phyloP scores from a whole-genome alignment of 805 yeast genomes.

The Torulaspora franciscae region DNA sequence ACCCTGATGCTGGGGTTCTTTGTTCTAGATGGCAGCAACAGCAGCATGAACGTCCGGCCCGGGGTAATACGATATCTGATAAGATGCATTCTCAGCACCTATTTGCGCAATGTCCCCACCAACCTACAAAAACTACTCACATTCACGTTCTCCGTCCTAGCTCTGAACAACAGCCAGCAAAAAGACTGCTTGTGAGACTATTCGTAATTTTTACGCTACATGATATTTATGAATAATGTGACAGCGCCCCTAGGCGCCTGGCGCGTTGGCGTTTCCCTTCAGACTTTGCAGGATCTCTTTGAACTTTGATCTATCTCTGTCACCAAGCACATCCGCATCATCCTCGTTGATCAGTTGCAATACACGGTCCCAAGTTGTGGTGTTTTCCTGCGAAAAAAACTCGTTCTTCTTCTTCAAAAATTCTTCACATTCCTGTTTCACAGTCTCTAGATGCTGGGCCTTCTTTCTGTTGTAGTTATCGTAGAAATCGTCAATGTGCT shows the following conservation, averaged over 20 bases:
- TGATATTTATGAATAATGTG: slow-evolving; percentile 3
- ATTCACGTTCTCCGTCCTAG: slow-evolving; percentile 17
- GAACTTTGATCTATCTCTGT: slow-evolving; percentile 66
- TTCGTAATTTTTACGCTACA: not conserved
- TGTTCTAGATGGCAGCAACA: slow-evolving; percentile 19
- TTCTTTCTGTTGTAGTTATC: slow-evolving; percentile 83
- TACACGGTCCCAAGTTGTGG: slow-evolving; percentile 76
- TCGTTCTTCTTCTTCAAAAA: slow-evolving; percentile 72
- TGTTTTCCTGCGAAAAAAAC: slow-evolving; percentile 69
- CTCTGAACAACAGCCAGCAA: slow-evolving; percentile 11
- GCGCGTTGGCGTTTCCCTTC: slow-evolving; percentile 66
- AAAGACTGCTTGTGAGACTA: not conserved
- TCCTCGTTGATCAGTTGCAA: slow-evolving; percentile 41
- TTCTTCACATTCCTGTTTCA: slow-evolving; percentile 62
- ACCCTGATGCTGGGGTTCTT: slow-evolving; percentile 22
- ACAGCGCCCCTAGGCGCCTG: slow-evolving; percentile 53
- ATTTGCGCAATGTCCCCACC: not conserved
- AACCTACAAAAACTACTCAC: slow-evolving; percentile 8
- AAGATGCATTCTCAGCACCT: slow-evolving; percentile 11
- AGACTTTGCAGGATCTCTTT: slow-evolving; percentile 58
- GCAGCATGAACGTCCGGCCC: slow-evolving; percentile 21
- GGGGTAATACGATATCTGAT: slow-evolving; percentile 20
- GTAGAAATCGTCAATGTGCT: slow-evolving; percentile 85
- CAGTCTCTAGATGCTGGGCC: slow-evolving; percentile 60
- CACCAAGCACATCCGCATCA: slow-evolving; percentile 43